Conservation (phyloP, 2,329 filamentous ascomycete genomes). For the Aspergillus pseudoterreus region DNA sequence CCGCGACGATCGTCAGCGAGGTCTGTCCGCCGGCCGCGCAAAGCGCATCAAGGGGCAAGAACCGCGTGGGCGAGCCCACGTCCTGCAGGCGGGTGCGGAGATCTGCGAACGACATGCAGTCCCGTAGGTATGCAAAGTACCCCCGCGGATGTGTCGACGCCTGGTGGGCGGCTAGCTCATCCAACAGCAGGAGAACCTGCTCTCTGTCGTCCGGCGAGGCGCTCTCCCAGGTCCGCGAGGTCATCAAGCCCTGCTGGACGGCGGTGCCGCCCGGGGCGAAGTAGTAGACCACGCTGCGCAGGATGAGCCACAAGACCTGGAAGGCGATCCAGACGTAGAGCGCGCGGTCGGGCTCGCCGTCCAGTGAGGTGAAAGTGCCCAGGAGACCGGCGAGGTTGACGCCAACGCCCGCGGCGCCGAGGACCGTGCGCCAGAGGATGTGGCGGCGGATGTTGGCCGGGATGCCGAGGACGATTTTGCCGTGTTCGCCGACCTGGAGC, state of each 20-base stretch:
- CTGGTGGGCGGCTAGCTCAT: background rate
- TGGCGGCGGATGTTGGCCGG: background rate
- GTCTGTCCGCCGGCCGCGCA: background rate
- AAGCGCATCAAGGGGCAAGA: background rate
- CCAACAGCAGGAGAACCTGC: background rate
- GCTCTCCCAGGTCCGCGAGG: background rate
- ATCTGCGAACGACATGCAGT: background rate
- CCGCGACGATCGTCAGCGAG: background rate
- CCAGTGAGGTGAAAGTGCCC: background rate
- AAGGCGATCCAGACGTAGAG: background rate
- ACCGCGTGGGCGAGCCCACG: no score
- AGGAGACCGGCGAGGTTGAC: background rate
- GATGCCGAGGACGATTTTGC: background rate
- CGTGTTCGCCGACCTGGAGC: background rate
- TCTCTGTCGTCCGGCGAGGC: background rate
- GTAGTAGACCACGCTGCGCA: background rate
- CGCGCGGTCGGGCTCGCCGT: background rate
- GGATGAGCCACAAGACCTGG: background rate
- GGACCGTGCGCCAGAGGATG: background rate
- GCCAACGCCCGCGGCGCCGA: background rate
- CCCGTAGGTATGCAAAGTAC: background rate
- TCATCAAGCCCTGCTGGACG: background rate
- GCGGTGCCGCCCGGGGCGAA: background rate
- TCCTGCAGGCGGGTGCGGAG: background rate
- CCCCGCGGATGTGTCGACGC: background rate